Evolutionary conservation across 1,284 basidiomycete species (phyloP).

Genomic region (Hemileia vastatrix): DNA sequence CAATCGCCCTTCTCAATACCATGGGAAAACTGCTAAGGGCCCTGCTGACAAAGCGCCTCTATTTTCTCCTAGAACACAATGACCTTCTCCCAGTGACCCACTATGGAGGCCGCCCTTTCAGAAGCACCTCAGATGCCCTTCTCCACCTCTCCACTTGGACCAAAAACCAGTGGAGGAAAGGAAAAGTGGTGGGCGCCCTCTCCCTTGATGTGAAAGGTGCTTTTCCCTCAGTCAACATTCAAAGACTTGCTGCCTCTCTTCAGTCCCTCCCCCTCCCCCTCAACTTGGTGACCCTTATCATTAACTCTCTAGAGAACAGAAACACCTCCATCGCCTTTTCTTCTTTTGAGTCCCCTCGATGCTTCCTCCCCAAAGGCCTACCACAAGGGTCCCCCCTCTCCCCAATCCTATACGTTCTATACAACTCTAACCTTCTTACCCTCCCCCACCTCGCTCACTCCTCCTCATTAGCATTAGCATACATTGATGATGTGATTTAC

Average conservation of each 20-base stretch:
- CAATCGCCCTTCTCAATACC: not conserved
- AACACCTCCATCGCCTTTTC: not conserved
- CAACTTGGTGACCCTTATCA: not conserved
- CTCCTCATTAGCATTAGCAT: conserved; percentile 1
- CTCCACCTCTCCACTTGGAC: not conserved
- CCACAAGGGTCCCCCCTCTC: conserved; percentile 8
- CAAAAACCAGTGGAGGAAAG: not conserved
- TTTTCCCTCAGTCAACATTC: conserved; percentile 4
- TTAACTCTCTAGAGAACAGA: not conserved
- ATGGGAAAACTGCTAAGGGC: conserved; percentile 4
- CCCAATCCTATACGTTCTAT: conserved; percentile 5
- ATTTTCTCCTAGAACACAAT: too few species aligned
- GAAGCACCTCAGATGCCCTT: too few species aligned
- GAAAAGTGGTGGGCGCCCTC: not conserved
- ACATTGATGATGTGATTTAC: conserved; percentile 7
- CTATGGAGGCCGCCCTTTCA: too few species aligned
- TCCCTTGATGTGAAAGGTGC: conserved; percentile 6
- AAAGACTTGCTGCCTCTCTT: not conserved
- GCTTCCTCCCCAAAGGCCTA: conserved; percentile 1
- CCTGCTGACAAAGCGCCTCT: too few species aligned
- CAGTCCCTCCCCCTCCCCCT: not conserved
- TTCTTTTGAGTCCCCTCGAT: not conserved
- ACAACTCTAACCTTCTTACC: conserved; percentile 4
- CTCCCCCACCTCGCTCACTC: not conserved
- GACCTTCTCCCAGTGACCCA: too few species aligned